Evolutionary conservation across 371 early-diverging fungal species (phyloP), one percentile per base, ranked within the genome.

Genomic region (Mucor plumbeus): DNA sequence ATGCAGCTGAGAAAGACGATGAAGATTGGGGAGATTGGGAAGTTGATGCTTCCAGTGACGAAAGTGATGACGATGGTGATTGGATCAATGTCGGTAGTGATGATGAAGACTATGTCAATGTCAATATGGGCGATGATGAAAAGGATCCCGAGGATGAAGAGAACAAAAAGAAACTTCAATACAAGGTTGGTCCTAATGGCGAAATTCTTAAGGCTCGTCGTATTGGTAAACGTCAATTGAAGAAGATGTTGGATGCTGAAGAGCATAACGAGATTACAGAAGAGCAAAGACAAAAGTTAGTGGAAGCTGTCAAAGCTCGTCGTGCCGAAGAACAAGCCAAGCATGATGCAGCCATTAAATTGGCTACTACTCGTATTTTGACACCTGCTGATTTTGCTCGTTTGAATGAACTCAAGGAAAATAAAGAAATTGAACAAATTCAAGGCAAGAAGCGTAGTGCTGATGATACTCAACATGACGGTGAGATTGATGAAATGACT

Each of bases 311-410:
- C 4, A 75, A 72, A 41, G 75, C 76, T 21, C 68, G 73, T 55
- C 71, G 72, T 44, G 81, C 72, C 15, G 81, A 81, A 59, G 76
- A 83, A 62, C 63, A 72, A n/a, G 75, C 74, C 57, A 77, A 79
- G 53, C 67, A 75, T 21, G 78, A 80, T 60, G 78, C 74, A 0
- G 68, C 72, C 4, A 68, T 80, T n/a, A 79, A 75, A 54, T 54
- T 84, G 61, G 82, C 82, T n/a, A 78, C 83, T 43, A 74, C 76
- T 5, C 77, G 92, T 87, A 91, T 97, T 74, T 78, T 97, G 71
- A 96, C 97, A 10, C 94, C 94, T 55, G 95, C 94, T 43, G 97
- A 97, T 79, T 97, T 96, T 79, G 92, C 88, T 19, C 87, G 85
- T 68, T 86, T 97, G 68, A 85, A 91, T 61, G 90, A 91, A 61